These are phyloP conservation scores for Cutaneotrichosporon dermatis DNA, from an alignment of 1,284 basidiomycete genomes.

Conservation along the genomic window DNA sequence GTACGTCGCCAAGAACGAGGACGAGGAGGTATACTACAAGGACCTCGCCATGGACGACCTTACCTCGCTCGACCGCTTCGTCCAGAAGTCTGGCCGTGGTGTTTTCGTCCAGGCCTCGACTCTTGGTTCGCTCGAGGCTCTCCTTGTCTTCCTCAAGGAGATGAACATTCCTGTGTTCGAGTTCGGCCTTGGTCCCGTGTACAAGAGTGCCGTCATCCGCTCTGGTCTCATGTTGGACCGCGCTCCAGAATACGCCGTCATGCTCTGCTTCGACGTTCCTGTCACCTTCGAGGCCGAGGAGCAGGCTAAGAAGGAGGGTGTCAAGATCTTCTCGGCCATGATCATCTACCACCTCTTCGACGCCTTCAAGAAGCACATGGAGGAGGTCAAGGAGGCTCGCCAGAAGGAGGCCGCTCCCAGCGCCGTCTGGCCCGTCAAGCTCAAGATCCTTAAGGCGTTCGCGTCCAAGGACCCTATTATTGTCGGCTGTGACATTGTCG, in stretches of 20 bases:
- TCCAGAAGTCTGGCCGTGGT: slow-evolving; percentile 91
- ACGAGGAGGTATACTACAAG: slow-evolving; percentile 90
- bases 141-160: slow-evolving; percentile 89
- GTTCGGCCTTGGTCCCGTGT: slow-evolving; percentile 97
- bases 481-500: slow-evolving; percentile 92
- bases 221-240: slow-evolving; percentile 92
- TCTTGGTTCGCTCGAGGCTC: slow-evolving; percentile 91
- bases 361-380: slow-evolving; percentile 93
- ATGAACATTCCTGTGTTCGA: slow-evolving; percentile 97
- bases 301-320: slow-evolving; percentile 87
- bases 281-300: slow-evolving; percentile 83
- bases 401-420: slow-evolving; percentile 85
- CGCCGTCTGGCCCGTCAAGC: slow-evolving; percentile 94
- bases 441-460: slow-evolving; percentile 89
- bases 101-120: slow-evolving; percentile 98
- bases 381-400: slow-evolving; percentile 88
- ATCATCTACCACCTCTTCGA: slow-evolving; percentile 99
- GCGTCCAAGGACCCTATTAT: slow-evolving; percentile 98
- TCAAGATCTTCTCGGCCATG: slow-evolving; percentile 75
- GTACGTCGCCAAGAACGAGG: slow-evolving; percentile 85
- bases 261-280: slow-evolving; percentile 93
- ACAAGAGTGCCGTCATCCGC: slow-evolving; percentile 94
- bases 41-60: slow-evolving; percentile 97
- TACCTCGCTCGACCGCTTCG: slow-evolving; percentile 79
- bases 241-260: slow-evolving; percentile 89